Conservation (phyloP, 106 monocot genomes). For the Platanthera zijinensis region DNA sequence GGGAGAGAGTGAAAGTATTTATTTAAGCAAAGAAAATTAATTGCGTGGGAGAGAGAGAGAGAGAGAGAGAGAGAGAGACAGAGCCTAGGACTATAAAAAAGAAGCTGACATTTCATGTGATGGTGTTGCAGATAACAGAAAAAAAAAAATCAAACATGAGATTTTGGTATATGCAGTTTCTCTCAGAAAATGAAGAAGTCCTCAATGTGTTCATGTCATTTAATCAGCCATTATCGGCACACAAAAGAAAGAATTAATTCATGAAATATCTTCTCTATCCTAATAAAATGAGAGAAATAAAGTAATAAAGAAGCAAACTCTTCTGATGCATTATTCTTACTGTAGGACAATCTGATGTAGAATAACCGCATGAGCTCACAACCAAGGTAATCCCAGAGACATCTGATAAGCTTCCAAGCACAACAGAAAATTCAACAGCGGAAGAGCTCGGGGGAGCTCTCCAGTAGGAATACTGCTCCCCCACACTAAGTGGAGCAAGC, state of each 20-base stretch:
- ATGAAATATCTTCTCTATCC: background rate
- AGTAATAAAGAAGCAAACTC: background rate
- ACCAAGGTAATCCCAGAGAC: constrained; percentile 75
- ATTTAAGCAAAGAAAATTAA: background rate
- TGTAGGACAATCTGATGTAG: constrained; percentile 64
- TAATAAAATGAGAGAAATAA: background rate
- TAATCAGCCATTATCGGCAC: background rate
- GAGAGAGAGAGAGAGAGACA: background rate
- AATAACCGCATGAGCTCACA: constrained; percentile 92
- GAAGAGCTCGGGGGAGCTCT: constrained; percentile 54
- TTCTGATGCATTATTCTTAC: constrained; percentile 40
- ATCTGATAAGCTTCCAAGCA: constrained; percentile 78
- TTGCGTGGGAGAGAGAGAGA: background rate
- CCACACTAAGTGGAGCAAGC: constrained; percentile 64
- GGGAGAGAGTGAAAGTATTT: too few species aligned
- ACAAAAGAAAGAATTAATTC: background rate
- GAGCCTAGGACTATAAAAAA: too few species aligned
- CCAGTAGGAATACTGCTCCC: constrained; percentile 63
- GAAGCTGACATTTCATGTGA: background rate
- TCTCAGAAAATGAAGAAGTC: background rate
- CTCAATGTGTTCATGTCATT: background rate
- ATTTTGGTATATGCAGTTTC: background rate
- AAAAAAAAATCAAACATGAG: background rate
- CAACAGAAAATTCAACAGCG: constrained; percentile 77
- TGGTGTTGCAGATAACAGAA: background rate